Base-by-base conservation (phyloP, 202 grass and related monocot genomes). In the Saccharum hybrid region DNA sequence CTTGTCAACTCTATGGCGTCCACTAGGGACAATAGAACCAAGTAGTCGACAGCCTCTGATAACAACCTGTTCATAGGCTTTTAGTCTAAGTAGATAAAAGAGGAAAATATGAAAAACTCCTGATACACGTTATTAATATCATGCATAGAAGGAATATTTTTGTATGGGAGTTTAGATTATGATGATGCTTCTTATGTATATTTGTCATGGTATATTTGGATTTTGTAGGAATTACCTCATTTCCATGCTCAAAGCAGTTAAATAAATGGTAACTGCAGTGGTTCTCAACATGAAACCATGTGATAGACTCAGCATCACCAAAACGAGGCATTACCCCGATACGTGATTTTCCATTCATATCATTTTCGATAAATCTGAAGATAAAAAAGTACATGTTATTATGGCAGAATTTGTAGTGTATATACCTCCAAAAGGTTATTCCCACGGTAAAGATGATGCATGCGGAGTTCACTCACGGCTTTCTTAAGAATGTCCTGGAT, bases 311-410 rank as follows among this genome's bases (percentile, higher is more conserved):
- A 34, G 57, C 81, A 73, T 84, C 41, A 14, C 81, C 81, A 49
- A 77, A 84, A 37, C 71, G 76, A 61, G 88, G 85, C 88, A 90
- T 90, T 18, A 90, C 88, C 33, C 84, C 84, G 7, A 90, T 73
- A 30, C 65, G 82, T 36, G 85, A 83, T 77, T 64, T 46, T 14
- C 64, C 76, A 8, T 84, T 13, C 46, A 34, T 56, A 41, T 81
- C 88, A 62, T 84, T 48, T 67, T 87, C 42, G 3, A 87, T 84
- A 36, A 87, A 77, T n/a, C 81, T 87, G 45, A 33, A 84, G 8
- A 48, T 51, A 73, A 86, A 36, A 3, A 68, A 19, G 6, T 7
- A 4, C n/a, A 79, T 3, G 13, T 14, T 79, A 30, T 78, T 78
- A 64, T 72, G 54, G 8, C 6, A 39, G 8, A 70, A 31, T 61